phyloP scores from a whole-genome alignment of 106 monocot species.

The Amphibolis antarctica region DNA sequence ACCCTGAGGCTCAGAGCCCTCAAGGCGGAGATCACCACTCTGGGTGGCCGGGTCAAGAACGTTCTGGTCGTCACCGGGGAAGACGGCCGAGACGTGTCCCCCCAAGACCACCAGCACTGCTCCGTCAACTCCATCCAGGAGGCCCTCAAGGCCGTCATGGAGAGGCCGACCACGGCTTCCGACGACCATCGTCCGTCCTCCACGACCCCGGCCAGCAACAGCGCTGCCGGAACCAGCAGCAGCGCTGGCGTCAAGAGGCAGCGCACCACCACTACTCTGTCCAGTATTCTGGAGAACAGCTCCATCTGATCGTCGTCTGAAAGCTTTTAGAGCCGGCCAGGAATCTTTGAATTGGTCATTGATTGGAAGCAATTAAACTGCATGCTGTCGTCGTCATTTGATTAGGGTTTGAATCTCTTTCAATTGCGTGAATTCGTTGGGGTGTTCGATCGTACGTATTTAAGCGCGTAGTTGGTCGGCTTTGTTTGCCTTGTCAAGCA shows the following conservation, averaged over 20 bases:
- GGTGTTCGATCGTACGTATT: too few relatives aligned
- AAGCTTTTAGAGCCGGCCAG: too few relatives aligned
- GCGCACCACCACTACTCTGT: constrained; percentile 41
- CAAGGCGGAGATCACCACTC: constrained; percentile 82
- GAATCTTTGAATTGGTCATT: background rate
- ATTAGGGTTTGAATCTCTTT: background rate
- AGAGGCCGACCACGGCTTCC: constrained; percentile 21
- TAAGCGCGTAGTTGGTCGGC: too few relatives aligned
- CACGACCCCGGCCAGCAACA: background rate
- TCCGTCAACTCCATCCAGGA: constrained; percentile 46
- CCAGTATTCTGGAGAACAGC: constrained; percentile 22
- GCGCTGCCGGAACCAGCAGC: constrained; percentile 7
- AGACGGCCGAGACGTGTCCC: constrained; percentile 4
- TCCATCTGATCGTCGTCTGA: background rate
- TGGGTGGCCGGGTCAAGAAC: constrained; percentile 81
- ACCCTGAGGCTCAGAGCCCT: constrained; percentile 36
- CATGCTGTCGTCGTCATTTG: background rate
- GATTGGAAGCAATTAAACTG: background rate
- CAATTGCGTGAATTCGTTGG: too few relatives aligned
- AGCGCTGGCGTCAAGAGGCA: constrained; percentile 44
- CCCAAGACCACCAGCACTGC: constrained; percentile 15
- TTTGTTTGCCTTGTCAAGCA: background rate
- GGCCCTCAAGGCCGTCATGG: constrained; percentile 65
- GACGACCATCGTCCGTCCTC: constrained; percentile 23
- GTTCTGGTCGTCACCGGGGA: constrained; percentile 47